A percentile compares a stretch with the other conserved stretches of the same genome.
Conservation (phyloP, 352 stramenopile genomes). For the Pythium sp. region DNA sequence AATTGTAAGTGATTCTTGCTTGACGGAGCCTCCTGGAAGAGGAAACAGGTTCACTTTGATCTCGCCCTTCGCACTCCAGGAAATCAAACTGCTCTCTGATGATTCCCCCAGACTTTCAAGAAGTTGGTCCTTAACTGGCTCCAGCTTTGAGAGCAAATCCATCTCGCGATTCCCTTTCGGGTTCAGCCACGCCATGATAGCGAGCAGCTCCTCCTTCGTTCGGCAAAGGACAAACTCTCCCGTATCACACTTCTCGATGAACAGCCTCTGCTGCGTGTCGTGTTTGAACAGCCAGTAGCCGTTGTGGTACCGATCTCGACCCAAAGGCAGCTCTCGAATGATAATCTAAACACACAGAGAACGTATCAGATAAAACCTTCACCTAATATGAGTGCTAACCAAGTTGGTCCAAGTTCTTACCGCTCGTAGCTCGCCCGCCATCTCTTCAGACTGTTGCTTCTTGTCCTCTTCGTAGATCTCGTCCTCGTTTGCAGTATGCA, state of each 20-base stretch:
- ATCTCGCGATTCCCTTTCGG: constrained; percentile 68
- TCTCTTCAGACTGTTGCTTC: constrained; percentile 35
- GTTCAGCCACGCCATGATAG: constrained; percentile 70
- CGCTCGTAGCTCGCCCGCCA: constrained; percentile 37
- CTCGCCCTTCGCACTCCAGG: constrained; percentile 28
- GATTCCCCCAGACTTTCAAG: constrained; percentile 25
- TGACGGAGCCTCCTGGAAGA: constrained; percentile 48
- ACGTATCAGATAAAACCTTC: not conserved
- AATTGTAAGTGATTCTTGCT: constrained; percentile 45
- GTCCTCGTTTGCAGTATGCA: constrained; percentile 52
- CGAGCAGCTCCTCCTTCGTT: constrained; percentile 34
- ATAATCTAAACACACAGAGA: constrained; percentile 30
- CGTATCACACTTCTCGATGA: constrained; percentile 63
- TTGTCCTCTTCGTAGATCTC: constrained; percentile 48
- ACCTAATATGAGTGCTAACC: not conserved
- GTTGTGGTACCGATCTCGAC: constrained; percentile 75
- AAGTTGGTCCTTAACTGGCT: constrained; percentile 41
- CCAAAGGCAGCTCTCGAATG: constrained; percentile 66
- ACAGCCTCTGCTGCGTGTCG: constrained; percentile 55
- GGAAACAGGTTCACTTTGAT: constrained; percentile 69
- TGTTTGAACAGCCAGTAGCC: constrained; percentile 79
- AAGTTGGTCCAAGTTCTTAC: constrained; percentile 16
- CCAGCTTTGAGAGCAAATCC: constrained; percentile 57
- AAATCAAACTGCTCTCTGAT: constrained; percentile 17
- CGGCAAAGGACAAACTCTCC: constrained; percentile 59